Base-by-base conservation (phyloP, 176 grass and related monocot genomes). In the Oryza officinalis region DNA sequence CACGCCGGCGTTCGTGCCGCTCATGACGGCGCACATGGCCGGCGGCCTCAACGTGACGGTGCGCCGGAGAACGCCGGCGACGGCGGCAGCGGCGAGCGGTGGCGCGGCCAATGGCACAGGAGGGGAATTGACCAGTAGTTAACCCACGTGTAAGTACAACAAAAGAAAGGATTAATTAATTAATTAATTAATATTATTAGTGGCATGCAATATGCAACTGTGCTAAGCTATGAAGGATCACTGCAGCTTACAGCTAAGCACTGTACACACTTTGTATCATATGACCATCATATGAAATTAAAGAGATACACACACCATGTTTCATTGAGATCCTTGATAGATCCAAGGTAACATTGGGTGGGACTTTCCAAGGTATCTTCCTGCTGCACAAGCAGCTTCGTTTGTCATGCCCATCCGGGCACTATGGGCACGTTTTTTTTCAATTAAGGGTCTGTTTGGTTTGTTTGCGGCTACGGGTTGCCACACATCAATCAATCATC, bases 21-120 rank as follows among this genome's bases (percentile, higher is more conserved):
- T 92, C 23, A 67, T 95, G 17, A 95, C 93, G 0, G 77, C 93
- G n/a, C 90, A 95, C 43, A 95, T 95, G 93, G 90, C 72, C 25
- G 86, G 84, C 31, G 93, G 93, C 67, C 80, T 95, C 74, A 90
- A 88, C 49, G 87, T 95, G 66, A 83, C 52, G 46, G 90, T 95
- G 43, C 80, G 85, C 47, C 83, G 80, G 69, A 83, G 89, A 76
- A 63, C 22, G n/a, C 8, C 57, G 57, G 57, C 57, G 35, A 5
- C 35, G 30, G 30, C 85, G 81, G 61, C 17, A 3, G 5, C 50
- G 57, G 57, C 57, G 57, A 25, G 52, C 54, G 15, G 17, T 8
- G 47, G 65, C 33, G 7, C 33, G 43, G 12, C 44, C 31, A 38
- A 67, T 63, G 72, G 15, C 84, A 28, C 32, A 57, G 57, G 9